Conservation (phyloP, 345 rosid genomes). For the Capsella bursapastoris region DNA sequence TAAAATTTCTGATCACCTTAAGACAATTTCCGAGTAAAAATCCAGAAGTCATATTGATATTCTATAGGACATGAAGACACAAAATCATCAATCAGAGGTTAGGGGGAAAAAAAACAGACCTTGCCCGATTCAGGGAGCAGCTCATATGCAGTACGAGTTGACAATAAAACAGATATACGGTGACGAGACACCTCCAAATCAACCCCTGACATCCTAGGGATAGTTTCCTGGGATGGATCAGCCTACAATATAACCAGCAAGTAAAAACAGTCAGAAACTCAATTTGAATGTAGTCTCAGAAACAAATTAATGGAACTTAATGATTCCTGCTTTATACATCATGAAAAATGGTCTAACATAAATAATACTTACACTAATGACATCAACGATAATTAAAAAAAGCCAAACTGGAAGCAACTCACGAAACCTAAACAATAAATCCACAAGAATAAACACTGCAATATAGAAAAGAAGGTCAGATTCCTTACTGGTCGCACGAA, state of each 20-base stretch:
- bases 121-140: constrained; percentile 97
- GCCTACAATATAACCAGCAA: constrained; percentile 31
- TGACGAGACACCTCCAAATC: constrained; percentile 80
- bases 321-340: constrained; percentile 7
- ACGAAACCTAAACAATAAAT: neutral
- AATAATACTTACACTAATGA: neutral
- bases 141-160: constrained; percentile 83
- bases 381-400: neutral
- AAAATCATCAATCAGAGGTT: constrained; percentile 36
- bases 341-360: constrained; percentile 16
- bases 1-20: constrained; percentile 12
- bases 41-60: constrained; percentile 8
- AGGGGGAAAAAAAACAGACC: constrained; percentile 66
- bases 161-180: constrained; percentile 69
- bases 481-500: constrained; percentile 54
- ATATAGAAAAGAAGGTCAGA: constrained; percentile 6
- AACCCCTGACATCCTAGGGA: constrained; percentile 61
- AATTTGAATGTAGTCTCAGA: constrained; percentile 13
- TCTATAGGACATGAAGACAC: constrained; percentile 17
- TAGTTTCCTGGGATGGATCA: constrained; percentile 54
- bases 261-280: constrained; percentile 38
- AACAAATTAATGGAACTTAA: constrained; percentile 15
- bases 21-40: constrained; percentile 21
- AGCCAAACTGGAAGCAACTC: neutral
- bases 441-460: constrained; percentile 6